A percentile compares a stretch with the other conserved stretches of the same genome.
These are phyloP conservation scores for Tulasnella sp. DNA, from an alignment of 768 basidiomycete genomes.

Conservation along the genomic window DNA sequence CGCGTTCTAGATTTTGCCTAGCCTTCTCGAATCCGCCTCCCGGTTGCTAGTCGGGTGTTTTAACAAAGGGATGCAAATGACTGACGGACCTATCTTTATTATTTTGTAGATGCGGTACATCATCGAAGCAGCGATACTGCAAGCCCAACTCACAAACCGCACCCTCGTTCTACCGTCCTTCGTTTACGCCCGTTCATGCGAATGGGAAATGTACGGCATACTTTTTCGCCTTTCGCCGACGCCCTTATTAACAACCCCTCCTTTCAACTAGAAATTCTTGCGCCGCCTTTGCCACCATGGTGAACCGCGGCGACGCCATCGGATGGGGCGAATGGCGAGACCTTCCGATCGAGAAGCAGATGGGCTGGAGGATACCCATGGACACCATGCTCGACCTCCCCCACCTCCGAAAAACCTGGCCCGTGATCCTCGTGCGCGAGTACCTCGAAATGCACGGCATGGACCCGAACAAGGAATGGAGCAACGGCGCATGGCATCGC, in stretches of 20 bases:
- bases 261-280: constrained; percentile 34
- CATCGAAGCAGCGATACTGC: constrained; percentile 45
- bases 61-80: neutral
- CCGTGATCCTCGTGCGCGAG: constrained; percentile 43
- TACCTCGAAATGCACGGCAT: constrained; percentile 44
- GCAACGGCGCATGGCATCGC: constrained; percentile 43
- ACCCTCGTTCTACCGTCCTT: constrained; percentile 45
- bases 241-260: neutral
- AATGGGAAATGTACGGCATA: constrained; percentile 39
- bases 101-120: constrained; percentile 47
- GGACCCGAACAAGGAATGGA: constrained; percentile 37
- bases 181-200: constrained; percentile 47
- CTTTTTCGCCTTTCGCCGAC: neutral
- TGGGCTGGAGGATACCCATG: constrained; percentile 34
- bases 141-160: constrained; percentile 45
- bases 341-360: constrained; percentile 37
- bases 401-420: constrained; percentile 39
- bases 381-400: constrained; percentile 44
- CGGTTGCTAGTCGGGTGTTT: no score
- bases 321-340: constrained; percentile 43
- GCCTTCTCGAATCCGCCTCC: no score
- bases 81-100: neutral
- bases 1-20: no score
- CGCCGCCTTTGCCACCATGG: constrained; percentile 43
- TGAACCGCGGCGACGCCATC: constrained; percentile 46